Percentiles rank a stretch among this genome's conserved stretches.
Evolutionary conservation across 441 rosid species (phyloP).

Genomic region (Brassica balearica): DNA sequence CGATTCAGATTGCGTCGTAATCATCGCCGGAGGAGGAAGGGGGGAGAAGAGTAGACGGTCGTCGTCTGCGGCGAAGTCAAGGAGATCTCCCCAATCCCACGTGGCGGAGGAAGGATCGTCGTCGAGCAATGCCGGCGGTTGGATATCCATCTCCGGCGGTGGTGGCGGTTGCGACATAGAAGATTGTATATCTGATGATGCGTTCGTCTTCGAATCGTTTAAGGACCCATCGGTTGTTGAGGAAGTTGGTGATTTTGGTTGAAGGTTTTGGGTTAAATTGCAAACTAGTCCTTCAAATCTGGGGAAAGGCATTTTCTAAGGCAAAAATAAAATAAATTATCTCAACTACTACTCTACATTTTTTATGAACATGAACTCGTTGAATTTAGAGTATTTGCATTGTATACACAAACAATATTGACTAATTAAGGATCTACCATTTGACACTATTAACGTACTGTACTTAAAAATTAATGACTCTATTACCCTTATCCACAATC

Average conservation of each 20-base stretch:
- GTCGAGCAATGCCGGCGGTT: conserved; percentile 42
- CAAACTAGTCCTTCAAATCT: conserved; percentile 23
- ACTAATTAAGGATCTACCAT: no score
- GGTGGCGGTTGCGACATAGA: conserved; percentile 42
- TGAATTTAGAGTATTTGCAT: no score
- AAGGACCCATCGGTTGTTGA: conserved; percentile 36
- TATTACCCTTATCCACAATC: no score
- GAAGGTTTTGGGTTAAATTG: conserved; percentile 36
- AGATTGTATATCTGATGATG: conserved; percentile 9
- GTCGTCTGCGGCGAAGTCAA: conserved; percentile 68
- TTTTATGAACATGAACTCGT: no score
- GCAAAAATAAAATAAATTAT: no score
- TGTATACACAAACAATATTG: no score
- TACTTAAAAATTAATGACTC: no score
- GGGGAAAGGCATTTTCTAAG: neutral
- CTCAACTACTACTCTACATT: no score
- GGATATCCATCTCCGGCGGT: conserved; percentile 51
- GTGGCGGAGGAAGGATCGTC: conserved; percentile 57
- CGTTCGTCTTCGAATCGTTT: neutral
- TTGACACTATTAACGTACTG: no score
- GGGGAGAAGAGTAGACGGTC: conserved; percentile 51
- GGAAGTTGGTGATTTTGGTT: conserved; percentile 45
- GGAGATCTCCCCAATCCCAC: conserved; percentile 91
- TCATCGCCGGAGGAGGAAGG: conserved; percentile 17
- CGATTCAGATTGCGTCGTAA: conserved; percentile 29